phyloP scores from a whole-genome alignment of 2,329 filamentous ascomycete genomes.

The Stagonosporopsis cucurbitacearum region DNA sequence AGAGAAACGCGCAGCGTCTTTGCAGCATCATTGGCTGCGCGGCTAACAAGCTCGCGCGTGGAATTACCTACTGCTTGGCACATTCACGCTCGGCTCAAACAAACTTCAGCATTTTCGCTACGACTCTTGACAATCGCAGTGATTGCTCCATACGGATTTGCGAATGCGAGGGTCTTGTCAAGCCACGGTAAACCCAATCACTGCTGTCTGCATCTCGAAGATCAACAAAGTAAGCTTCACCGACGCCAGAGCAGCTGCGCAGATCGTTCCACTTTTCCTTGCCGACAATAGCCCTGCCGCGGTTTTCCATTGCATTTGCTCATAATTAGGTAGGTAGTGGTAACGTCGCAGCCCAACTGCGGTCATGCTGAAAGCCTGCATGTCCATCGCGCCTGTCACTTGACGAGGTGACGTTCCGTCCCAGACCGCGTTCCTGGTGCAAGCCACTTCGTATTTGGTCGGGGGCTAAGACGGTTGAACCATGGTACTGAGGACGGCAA shows the following conservation, averaged over 20 bases:
- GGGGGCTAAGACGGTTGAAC: conserved; percentile 5
- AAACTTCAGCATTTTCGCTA: not conserved
- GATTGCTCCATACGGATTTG: not conserved
- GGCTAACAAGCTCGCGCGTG: not conserved
- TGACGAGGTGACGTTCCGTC: not conserved
- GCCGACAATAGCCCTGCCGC: conserved; percentile 1
- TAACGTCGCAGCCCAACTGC: conserved; percentile 6
- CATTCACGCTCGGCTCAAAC: not conserved
- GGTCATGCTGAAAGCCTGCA: not conserved
- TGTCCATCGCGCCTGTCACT: not conserved
- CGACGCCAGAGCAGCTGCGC: not conserved
- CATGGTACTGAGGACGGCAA: conserved; percentile 1
- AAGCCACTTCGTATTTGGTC: conserved; percentile 13
- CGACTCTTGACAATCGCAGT: not conserved
- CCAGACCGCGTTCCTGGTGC: conserved; percentile 13
- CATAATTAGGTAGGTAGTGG: no score
- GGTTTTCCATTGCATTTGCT: not conserved
- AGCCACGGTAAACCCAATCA: conserved; percentile 3
- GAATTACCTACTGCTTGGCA: not conserved
- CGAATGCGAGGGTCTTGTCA: not conserved
- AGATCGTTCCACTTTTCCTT: conserved; percentile 1
- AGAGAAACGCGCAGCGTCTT: not conserved
- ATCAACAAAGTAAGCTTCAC: not conserved
- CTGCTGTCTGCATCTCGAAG: not conserved
- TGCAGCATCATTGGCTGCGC: not conserved